Conservation (phyloP, 352 stramenopile genomes). For the Pseudoperonospora humuli region DNA sequence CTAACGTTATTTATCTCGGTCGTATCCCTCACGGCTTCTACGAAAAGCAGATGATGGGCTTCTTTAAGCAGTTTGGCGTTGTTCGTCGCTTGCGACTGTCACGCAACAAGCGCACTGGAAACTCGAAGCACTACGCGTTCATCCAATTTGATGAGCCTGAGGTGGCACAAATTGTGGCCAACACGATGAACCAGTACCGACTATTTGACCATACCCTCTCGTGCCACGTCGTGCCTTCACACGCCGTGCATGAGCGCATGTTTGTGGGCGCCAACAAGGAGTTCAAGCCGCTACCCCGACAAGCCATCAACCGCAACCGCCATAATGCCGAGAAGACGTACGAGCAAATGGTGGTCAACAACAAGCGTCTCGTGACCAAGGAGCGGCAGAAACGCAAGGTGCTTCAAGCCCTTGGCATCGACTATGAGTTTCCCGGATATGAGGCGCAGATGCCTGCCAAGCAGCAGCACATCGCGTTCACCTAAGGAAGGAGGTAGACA, state of each 20-base stretch:
- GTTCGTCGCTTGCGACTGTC: conserved; percentile 89
- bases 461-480: conserved; percentile 73
- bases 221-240: conserved; percentile 84
- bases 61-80: conserved; percentile 95
- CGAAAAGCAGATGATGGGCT: conserved; percentile 92
- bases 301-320: conserved; percentile 61
- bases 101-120: conserved; percentile 91
- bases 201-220: conserved; percentile 91
- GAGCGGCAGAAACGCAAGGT: conserved; percentile 73
- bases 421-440: conserved; percentile 82
- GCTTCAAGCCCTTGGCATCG: conserved; percentile 68
- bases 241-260: conserved; percentile 85
- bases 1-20: conserved; percentile 94
- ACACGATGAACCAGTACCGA: conserved; percentile 94
- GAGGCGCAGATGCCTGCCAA: conserved; percentile 55
- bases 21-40: conserved; percentile 95
- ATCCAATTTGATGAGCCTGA: conserved; percentile 92
- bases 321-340: conserved; percentile 76
- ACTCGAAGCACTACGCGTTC: conserved; percentile 95
- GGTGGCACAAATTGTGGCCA: conserved; percentile 89
- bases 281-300: conserved; percentile 69
- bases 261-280: conserved; percentile 81
- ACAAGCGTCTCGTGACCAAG: conserved; percentile 69
- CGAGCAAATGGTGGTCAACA: conserved; percentile 59
- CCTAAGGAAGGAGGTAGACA: conserved; percentile 14